phyloP scores from a whole-genome alignment of 2,329 filamentous ascomycete species.

The Diaporthe sp. region DNA sequence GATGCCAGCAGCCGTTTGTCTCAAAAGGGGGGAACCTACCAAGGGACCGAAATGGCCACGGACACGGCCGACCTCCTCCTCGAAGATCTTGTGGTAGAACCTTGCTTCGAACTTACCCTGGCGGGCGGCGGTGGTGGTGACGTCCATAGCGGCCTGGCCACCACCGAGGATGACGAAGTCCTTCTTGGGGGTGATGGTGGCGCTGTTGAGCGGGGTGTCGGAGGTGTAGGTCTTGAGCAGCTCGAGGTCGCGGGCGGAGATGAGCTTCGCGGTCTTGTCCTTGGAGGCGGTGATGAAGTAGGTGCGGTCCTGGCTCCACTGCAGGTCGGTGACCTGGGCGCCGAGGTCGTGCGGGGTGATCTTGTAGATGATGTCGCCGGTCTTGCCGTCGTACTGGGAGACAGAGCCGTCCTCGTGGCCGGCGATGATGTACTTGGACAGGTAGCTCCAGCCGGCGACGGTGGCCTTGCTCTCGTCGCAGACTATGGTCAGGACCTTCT shows the following conservation, averaged over 20 bases:
- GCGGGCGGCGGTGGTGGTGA: constrained; percentile 91
- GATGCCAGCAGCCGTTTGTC: neutral
- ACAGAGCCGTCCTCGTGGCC: constrained; percentile 97
- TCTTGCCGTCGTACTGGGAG: constrained; percentile 92
- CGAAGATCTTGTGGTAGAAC: constrained; percentile 99
- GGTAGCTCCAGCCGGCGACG: constrained; percentile 95
- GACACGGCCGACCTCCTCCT: constrained; percentile 98
- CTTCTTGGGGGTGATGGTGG: constrained; percentile 93
- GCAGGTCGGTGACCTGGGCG: constrained; percentile 88
- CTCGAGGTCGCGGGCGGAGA: constrained; percentile 87
- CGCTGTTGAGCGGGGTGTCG: constrained; percentile 97
- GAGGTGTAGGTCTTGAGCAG: constrained; percentile 92
- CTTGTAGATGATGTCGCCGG: constrained; percentile 85
- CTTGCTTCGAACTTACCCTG: constrained; percentile 99
- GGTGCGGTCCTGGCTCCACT: constrained; percentile 93
- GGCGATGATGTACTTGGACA: constrained; percentile 96
- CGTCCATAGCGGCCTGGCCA: constrained; percentile 98
- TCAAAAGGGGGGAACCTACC: constrained; percentile 50
- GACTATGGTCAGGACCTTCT: constrained; percentile 87
- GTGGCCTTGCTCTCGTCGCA: constrained; percentile 98
- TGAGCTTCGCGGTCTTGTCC: constrained; percentile 96
- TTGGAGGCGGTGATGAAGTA: constrained; percentile 99
- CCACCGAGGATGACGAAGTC: constrained; percentile 98
- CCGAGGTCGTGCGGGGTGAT: constrained; percentile 88
- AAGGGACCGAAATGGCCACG: constrained; percentile 96